Conservation (phyloP, 2,329 filamentous ascomycete species). For the Penicillium sp. region DNA sequence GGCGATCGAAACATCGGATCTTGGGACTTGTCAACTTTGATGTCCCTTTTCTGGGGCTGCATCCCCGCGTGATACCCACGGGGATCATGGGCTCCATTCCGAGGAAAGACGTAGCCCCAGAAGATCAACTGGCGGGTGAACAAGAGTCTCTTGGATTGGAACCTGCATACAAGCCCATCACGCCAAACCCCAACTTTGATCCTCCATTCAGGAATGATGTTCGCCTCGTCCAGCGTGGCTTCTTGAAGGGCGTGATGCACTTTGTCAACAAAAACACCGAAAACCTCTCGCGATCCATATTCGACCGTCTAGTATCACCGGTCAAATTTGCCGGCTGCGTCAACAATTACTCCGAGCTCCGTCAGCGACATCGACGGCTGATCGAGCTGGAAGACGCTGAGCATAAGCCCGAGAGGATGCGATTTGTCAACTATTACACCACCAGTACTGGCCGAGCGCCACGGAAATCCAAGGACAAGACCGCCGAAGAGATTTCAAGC, state of each 20-base stretch:
- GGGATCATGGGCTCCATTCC: conserved; percentile 76
- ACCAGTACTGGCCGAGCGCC: conserved; percentile 66
- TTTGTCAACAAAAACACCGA: conserved; percentile 82
- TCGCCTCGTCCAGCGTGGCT: conserved; percentile 67
- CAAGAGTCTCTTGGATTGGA: conserved; percentile 23
- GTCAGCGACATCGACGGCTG: conserved; percentile 68
- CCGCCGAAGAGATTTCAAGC: neutral
- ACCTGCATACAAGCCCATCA: conserved; percentile 23
- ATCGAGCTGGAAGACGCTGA: conserved; percentile 72
- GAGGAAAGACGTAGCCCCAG: conserved; percentile 20
- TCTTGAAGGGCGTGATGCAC: conserved; percentile 64
- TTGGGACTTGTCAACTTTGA: conserved; percentile 82
- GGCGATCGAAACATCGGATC: conserved; percentile 64
- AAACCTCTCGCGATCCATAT: conserved; percentile 68
- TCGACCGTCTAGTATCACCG: conserved; percentile 75
- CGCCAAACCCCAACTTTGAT: conserved; percentile 67
- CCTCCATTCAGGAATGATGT: conserved; percentile 76
- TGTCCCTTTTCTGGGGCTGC: conserved; percentile 83
- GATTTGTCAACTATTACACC: conserved; percentile 90
- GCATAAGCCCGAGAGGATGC: conserved; percentile 50
- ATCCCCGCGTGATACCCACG: conserved; percentile 82
- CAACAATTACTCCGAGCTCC: conserved; percentile 72
- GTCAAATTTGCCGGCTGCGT: conserved; percentile 81
- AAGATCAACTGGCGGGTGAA: conserved; percentile 21
- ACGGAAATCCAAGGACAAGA: conserved; percentile 45